Evolutionary conservation across 768 basidiomycete genomes (phyloP).

Genomic region (Botryobasidium botryosum): DNA sequence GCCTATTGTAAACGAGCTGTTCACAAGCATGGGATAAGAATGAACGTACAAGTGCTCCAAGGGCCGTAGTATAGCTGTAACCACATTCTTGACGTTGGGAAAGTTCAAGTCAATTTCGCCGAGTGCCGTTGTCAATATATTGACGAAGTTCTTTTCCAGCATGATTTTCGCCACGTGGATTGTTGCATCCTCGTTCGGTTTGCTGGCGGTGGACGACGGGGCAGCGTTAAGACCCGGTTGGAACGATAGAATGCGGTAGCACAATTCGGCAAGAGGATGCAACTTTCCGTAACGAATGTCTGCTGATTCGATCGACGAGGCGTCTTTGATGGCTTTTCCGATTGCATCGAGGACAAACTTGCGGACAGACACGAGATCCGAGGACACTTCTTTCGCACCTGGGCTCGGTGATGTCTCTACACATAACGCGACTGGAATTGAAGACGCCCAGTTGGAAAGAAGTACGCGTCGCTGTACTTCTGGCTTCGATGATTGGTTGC

Average conservation of each 20-base stretch:
- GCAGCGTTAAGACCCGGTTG: too few species aligned
- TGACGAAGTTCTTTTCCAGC: constrained; percentile 94
- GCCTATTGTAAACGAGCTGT: background rate
- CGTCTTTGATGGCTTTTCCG: constrained; percentile 71
- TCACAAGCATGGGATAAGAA: constrained; percentile 5
- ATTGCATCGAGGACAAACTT: constrained; percentile 84
- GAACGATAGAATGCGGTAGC: constrained; percentile 71
- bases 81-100: constrained; percentile 71
- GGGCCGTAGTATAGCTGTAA: constrained; percentile 77
- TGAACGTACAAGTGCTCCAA: constrained; percentile 67
- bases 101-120: constrained; percentile 93
- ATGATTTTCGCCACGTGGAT: constrained; percentile 93
- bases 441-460: constrained; percentile 46
- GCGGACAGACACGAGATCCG: constrained; percentile 75
- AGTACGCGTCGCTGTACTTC: constrained; percentile 36
- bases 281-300: constrained; percentile 78
- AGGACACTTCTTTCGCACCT: constrained; percentile 58
- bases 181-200: constrained; percentile 52
- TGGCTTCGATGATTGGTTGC: too few species aligned
- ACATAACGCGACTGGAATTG: constrained; percentile 83
- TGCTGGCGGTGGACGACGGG: constrained; percentile 16
- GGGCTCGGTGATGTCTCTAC: constrained; percentile 54
- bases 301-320: constrained; percentile 33
- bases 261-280: constrained; percentile 72
- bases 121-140: constrained; percentile 69